Evolutionary conservation across 257 asterid genomes (phyloP), one percentile per base, ranked within the genome.

Genomic region (Cruciata laevipes): DNA sequence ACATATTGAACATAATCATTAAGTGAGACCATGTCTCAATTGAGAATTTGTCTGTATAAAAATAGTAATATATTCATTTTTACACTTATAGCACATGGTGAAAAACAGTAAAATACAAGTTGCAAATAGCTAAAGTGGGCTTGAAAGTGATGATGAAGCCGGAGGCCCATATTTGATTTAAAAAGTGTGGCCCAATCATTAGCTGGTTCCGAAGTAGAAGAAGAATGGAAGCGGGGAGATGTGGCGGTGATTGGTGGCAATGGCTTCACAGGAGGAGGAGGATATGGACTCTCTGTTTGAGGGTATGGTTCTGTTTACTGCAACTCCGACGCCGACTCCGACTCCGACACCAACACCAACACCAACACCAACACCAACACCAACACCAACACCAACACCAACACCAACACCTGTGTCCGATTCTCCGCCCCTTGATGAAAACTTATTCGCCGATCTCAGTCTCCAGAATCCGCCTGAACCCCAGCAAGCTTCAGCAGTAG

Each of bases 401-500:
- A 6, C 44, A 38, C 44, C 44, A 7, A 14, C 51, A 42, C 5
- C 18, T 13, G 51, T 18, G 0, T 16, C 65, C 65, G 65, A 60
- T 60, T 60, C 42, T 60, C 68, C 64, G 61, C 81, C 80, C 37
- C 77, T 82, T 25, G 86, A 82, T 52, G 84, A 82, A 67, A 79
- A 82, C 65, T 65, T 82, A 4, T 82, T 82, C 82, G 75, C 82
- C 64, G 86, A 82, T 82, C 84, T 82, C 71, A 82, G 80, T n/a
- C 73, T 82, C 49, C 55, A 47, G 55, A 47, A 5, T 47, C 55
- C n/a, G 8, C 55, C 21, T 14, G 55, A 47, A 4, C 20, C n/a
- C n/a, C 38, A 33, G 7, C 38, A 33, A 33, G 7, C 38, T 4
- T 20, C 55, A 47, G 7, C 20, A 47, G 55, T 17, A 42, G 51